Evolutionary conservation across 352 stramenopile species (phyloP), one percentile per base, ranked within the genome.

Genomic region (Phytophthora ramorum): DNA sequence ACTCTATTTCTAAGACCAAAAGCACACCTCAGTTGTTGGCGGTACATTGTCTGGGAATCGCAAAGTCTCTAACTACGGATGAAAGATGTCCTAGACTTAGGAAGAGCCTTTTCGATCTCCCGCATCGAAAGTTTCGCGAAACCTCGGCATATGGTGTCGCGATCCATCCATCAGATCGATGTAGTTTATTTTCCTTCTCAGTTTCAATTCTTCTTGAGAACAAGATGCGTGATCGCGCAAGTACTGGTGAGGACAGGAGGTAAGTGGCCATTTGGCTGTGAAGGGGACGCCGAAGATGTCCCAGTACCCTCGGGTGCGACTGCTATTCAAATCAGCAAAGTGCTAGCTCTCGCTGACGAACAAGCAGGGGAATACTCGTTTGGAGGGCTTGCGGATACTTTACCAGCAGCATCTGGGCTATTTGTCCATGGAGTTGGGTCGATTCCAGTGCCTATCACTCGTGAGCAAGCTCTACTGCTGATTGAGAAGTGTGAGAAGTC

Each of bases 401-500:
- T 74, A n/a, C 53, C 66, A 19, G 34, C 41, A 4, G 40, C 22
- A 4, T 56, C 55, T 14, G 62, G 62, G 6, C 32, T 72, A 1
- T 48, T 63, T 16, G 62, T 75, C 1, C 38, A 69, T 24, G 62
- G 46, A 2, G 32, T 75, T 12, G 67, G 67, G 4, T 34, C 52
- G 3, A 61, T 75, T 20, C 41, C 51, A 40, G 37, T 72, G 9
- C 68, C 63, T 26, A 20, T 73, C 12, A 47, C 19, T 13, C 8
- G 47, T 14, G 48, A 57, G 20, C 37, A 34, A 7, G 62, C 55
- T 1, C 30, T 49, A 32, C n/a, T 61, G 16, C 41, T 73, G n/a
- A 58, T 69, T 22, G 24, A 24, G 1, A 41, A 62, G 22, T 71
- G 61, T 48, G 22, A 51, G 16, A 72, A 62, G 80, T 90, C 66